These are phyloP conservation scores for Nemania sp. DNA, from an alignment of 2,329 filamentous ascomycete genomes.

Conservation along the genomic window DNA sequence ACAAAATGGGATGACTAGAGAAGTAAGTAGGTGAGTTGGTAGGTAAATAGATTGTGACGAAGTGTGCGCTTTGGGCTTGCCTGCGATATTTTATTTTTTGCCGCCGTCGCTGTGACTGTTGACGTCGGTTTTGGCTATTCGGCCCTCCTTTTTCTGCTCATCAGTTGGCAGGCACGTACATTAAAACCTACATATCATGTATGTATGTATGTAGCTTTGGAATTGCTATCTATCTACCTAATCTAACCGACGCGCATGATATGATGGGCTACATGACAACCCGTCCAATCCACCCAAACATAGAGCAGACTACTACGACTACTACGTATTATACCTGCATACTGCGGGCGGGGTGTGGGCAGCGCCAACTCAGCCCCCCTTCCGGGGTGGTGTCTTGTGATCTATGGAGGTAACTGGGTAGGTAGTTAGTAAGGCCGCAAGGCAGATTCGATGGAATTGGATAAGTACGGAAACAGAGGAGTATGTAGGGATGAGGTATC, in stretches of 20 bases:
- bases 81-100: background rate
- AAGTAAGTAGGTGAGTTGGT: too few species aligned
- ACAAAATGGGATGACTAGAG: too few species aligned
- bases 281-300: too few species aligned
- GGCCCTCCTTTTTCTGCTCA: background rate
- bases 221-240: background rate
- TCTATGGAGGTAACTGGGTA: background rate
- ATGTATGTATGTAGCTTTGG: background rate
- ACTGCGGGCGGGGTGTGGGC: background rate
- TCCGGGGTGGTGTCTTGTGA: slow-evolving; percentile 8
- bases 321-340: slow-evolving; percentile 4
- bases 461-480: too few species aligned
- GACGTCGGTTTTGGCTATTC: background rate
- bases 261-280: too few species aligned
- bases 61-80: background rate
- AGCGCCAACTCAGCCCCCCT: slow-evolving; percentile 7
- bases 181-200: background rate
- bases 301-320: too few species aligned
- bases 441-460: too few species aligned
- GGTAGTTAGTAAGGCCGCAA: too few species aligned
- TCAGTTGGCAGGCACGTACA: background rate
- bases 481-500: too few species aligned
- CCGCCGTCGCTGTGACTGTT: background rate
- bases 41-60: too few species aligned
- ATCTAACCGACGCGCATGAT: slow-evolving; percentile 1